A percentile compares a stretch with the other conserved stretches of the same genome.
Conservation (phyloP, 139 green algal genomes). For the Chlamydomonas asymmetrica region DNA sequence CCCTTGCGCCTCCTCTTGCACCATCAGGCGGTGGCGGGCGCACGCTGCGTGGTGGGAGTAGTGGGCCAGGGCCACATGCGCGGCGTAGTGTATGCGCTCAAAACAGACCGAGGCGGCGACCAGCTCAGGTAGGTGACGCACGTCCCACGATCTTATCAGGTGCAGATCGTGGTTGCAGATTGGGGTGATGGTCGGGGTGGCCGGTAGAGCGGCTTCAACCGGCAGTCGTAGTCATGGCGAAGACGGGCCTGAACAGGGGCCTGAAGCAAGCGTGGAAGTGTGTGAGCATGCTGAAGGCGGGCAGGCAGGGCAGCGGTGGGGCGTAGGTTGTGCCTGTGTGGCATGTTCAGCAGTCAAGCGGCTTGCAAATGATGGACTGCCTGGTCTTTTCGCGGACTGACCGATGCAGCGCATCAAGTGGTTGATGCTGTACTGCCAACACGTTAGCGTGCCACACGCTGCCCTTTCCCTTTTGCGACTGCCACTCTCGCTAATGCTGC, state of each 20-base stretch:
- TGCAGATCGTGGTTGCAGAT: neutral
- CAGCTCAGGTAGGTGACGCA: conserved; percentile 35
- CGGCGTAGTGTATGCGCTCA: conserved; percentile 57
- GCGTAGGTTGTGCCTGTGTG: too few relatives aligned
- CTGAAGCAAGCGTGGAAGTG: neutral
- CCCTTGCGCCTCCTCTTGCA: too few relatives aligned
- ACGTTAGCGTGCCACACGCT: neutral
- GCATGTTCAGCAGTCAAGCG: too few relatives aligned
- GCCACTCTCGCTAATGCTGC: neutral
- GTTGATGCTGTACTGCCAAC: neutral
- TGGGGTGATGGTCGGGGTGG: neutral
- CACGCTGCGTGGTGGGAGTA: conserved; percentile 68
- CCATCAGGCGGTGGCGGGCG: conserved; percentile 71
- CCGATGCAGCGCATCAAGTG: neutral
- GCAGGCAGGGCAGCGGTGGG: too few relatives aligned
- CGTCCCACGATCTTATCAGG: too few relatives aligned
- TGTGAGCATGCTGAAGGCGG: neutral
- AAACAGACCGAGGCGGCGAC: conserved; percentile 26
- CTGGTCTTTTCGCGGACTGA: neutral
- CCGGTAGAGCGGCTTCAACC: neutral
- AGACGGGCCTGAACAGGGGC: too few relatives aligned
- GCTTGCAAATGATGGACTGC: too few relatives aligned
- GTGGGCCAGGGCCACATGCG: conserved; percentile 74
- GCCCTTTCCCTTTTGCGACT: neutral
- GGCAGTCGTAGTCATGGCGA: neutral